Percentiles rank a stretch among this genome's conserved stretches.
Conservation (phyloP, 495 filamentous ascomycete genomes). For the Halenospora varia region DNA sequence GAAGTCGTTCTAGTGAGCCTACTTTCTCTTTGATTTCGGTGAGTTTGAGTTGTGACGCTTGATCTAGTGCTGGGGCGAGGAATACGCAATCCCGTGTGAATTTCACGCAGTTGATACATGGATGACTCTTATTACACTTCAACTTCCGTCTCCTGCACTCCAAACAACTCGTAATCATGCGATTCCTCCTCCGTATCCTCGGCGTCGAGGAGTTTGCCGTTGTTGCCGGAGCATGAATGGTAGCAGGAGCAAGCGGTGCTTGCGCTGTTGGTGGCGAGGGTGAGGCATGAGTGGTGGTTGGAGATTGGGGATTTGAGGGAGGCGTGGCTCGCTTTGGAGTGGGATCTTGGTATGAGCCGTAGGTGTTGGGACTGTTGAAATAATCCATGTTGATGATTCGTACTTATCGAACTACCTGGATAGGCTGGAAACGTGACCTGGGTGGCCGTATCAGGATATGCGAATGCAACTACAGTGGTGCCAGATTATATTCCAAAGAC, state of each 20-base stretch:
- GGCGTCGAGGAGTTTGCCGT: conserved; percentile 12
- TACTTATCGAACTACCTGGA: background rate
- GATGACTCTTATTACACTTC: conserved; percentile 71
- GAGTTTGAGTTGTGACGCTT: conserved; percentile 54
- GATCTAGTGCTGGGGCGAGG: conserved; percentile 55
- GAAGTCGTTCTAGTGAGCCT: conserved; percentile 55
- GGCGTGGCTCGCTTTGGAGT: background rate
- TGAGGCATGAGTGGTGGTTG: background rate
- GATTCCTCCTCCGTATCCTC: conserved; percentile 57
- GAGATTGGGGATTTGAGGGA: background rate
- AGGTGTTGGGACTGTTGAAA: conserved; percentile 3
- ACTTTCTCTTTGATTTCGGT: conserved; percentile 70
- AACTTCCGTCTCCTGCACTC: conserved; percentile 76
- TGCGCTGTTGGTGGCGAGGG: background rate
- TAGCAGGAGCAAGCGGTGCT: background rate
- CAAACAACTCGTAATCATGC: conserved; percentile 64
- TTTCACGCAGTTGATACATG: conserved; percentile 67
- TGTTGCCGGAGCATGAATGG: background rate
- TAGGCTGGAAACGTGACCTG: too few species aligned
- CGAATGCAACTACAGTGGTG: too few species aligned
- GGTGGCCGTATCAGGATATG: too few species aligned
- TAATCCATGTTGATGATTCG: conserved; percentile 12
- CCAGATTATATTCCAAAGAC: too few species aligned
- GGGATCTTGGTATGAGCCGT: background rate
- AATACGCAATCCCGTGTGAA: conserved; percentile 62